Conservation (phyloP, 768 basidiomycete genomes). For the Phaffia australis region DNA sequence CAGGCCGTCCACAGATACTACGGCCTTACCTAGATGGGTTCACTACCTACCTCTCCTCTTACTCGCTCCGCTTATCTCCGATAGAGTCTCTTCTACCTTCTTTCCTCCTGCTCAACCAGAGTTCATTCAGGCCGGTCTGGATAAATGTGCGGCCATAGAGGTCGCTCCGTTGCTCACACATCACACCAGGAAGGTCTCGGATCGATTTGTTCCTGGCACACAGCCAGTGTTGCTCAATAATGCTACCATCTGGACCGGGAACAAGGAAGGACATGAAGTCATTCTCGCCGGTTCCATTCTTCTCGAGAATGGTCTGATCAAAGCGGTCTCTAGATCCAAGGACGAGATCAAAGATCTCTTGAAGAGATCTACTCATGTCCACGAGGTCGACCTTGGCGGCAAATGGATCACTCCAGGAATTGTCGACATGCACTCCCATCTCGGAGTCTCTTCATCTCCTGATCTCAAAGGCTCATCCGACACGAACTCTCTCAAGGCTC, state of each 20-base stretch:
- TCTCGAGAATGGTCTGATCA: constrained; percentile 55
- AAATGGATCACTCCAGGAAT: constrained; percentile 66
- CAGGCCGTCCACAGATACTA: neutral
- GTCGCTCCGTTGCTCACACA: constrained; percentile 17
- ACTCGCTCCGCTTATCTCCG: constrained; percentile 12
- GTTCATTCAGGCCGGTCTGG: constrained; percentile 27
- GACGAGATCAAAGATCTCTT: constrained; percentile 44
- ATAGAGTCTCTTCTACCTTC: neutral
- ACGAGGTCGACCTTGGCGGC: constrained; percentile 50
- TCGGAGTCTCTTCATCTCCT: neutral
- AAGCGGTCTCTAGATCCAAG: constrained; percentile 44
- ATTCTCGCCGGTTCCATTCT: constrained; percentile 52
- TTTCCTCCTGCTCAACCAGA: constrained; percentile 2
- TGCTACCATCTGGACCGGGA: constrained; percentile 69
- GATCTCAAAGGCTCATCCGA: neutral
- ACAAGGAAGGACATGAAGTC: constrained; percentile 48
- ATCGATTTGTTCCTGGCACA: constrained; percentile 44
- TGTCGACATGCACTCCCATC: constrained; percentile 26
- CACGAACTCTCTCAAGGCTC: constrained; percentile 20
- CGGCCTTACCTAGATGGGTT: neutral
- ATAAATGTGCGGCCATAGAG: constrained; percentile 35
- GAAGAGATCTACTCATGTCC: constrained; percentile 51
- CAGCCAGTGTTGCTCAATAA: constrained; percentile 51
- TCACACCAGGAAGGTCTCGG: constrained; percentile 22
- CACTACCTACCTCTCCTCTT: constrained; percentile 20